Evolutionary conservation across 2,329 filamentous ascomycete genomes (phyloP).

Genomic region (Emmonsia crescens): DNA sequence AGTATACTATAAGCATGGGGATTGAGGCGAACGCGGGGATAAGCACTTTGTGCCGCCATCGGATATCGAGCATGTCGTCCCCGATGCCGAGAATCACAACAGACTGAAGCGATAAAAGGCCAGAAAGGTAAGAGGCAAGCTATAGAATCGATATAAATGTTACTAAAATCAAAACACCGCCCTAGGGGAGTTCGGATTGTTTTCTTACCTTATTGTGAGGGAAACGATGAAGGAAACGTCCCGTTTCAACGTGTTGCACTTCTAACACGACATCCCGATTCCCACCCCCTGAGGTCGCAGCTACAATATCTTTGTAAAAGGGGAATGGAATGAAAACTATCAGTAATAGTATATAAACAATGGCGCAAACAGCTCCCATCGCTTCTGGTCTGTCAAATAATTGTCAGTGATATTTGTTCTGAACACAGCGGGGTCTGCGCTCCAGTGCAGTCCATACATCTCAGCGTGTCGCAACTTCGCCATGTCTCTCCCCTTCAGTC

Average conservation of each 20-base stretch:
- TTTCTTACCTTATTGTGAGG: slow-evolving; percentile 73
- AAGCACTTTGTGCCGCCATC: slow-evolving; percentile 98
- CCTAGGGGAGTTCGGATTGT: slow-evolving; percentile 10
- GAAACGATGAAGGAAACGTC: slow-evolving; percentile 79
- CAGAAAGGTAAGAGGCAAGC: slow-evolving; percentile 90
- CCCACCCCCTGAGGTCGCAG: slow-evolving; percentile 83
- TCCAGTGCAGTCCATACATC: slow-evolving; percentile 44
- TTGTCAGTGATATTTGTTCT: slow-evolving; percentile 6
- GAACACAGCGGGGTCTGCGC: background rate
- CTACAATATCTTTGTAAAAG: slow-evolving; percentile 96
- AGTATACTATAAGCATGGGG: slow-evolving; percentile 91
- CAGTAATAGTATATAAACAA: slow-evolving; percentile 80
- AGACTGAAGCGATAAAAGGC: slow-evolving; percentile 82
- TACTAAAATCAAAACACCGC: background rate
- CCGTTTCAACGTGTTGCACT: slow-evolving; percentile 62
- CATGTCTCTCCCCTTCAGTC: slow-evolving; percentile 82
- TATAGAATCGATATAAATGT: slow-evolving; percentile 26
- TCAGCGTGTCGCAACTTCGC: slow-evolving; percentile 64
- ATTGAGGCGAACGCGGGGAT: slow-evolving; percentile 91
- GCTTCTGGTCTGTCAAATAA: slow-evolving; percentile 59
- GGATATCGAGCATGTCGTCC: slow-evolving; percentile 94
- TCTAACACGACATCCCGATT: slow-evolving; percentile 78
- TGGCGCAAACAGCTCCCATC: slow-evolving; percentile 87
- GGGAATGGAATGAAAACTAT: slow-evolving; percentile 93
- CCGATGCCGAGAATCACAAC: slow-evolving; percentile 85